These are phyloP conservation scores for Coniochaeta prunicola DNA, from an alignment of 2,329 filamentous ascomycete genomes.

Conservation along the genomic window DNA sequence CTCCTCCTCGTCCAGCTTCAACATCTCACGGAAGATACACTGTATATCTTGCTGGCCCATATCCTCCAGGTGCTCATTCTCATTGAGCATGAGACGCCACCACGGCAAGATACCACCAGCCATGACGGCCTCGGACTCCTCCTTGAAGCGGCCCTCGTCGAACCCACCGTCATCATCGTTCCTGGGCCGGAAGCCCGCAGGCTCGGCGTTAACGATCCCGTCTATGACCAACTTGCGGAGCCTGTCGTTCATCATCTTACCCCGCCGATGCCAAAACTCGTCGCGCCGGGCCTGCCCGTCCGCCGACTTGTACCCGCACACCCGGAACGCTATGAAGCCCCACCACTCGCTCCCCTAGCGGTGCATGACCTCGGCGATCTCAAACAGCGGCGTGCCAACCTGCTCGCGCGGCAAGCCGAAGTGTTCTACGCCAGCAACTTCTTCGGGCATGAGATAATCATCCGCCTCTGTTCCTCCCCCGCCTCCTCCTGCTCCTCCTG, in stretches of 20 bases:
- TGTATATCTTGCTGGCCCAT: neutral
- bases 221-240: neutral
- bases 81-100: neutral
- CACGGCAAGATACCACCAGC: neutral
- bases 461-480: neutral
- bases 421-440: neutral
- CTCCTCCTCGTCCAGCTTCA: neutral
- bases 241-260: neutral
- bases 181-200: neutral
- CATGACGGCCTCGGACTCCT: neutral
- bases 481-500: neutral
- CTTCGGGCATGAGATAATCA: neutral
- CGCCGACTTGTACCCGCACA: neutral
- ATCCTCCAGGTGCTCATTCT: neutral
- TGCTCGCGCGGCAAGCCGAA: neutral
- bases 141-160: neutral
- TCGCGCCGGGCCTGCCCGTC: neutral
- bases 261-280: neutral
- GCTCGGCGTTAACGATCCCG: neutral
- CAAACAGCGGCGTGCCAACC: constrained; percentile 1
- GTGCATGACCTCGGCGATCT: constrained; percentile 1
- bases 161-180: neutral
- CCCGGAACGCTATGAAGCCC: neutral
- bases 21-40: neutral
- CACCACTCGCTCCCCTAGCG: neutral